These are phyloP conservation scores for Candida tropicalis DNA, from an alignment of 1,139 yeast genomes.

Conservation along the genomic window DNA sequence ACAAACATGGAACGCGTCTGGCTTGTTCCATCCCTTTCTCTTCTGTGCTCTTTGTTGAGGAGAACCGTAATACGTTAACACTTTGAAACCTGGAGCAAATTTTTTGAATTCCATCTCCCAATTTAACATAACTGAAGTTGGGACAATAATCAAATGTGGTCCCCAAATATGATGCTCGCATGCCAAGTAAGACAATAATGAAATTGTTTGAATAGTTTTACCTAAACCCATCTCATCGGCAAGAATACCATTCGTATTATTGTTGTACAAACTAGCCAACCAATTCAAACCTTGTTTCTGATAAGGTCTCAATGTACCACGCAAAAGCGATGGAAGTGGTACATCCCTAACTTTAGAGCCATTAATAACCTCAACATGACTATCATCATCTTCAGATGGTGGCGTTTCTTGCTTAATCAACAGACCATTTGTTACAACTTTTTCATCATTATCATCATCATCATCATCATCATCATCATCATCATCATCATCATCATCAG, in stretches of 20 bases:
- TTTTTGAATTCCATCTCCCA: slow-evolving; percentile 99
- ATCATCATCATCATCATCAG: slow-evolving; percentile 21
- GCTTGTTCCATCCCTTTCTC: slow-evolving; percentile 97
- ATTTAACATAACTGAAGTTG: slow-evolving; percentile 96
- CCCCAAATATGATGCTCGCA: slow-evolving; percentile 97
- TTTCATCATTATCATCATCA: slow-evolving; percentile 18
- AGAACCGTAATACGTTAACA: slow-evolving; percentile 94
- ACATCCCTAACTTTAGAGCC: slow-evolving; percentile 66
- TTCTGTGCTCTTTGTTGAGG: slow-evolving; percentile 97
- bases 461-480: slow-evolving; percentile 22
- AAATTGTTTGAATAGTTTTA: slow-evolving; percentile 93
- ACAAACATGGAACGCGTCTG: slow-evolving; percentile 94
- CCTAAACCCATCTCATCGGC: slow-evolving; percentile 99
- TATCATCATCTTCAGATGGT: slow-evolving; percentile 30
- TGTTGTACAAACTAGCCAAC: slow-evolving; percentile 92
- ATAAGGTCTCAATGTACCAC: slow-evolving; percentile 86
- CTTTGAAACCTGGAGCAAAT: slow-evolving; percentile 98
- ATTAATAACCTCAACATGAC: slow-evolving; percentile 27
- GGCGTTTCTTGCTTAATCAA: slow-evolving; percentile 15
- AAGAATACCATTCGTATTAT: slow-evolving; percentile 91
- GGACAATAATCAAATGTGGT: slow-evolving; percentile 94
- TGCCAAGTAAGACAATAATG: slow-evolving; percentile 83
- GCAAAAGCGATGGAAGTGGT: slow-evolving; percentile 63
- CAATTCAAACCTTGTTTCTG: slow-evolving; percentile 97
- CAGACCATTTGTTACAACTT: slow-evolving; percentile 15